Base-by-base conservation (phyloP, 768 basidiomycete species). In the Lentinula detonsa region DNA sequence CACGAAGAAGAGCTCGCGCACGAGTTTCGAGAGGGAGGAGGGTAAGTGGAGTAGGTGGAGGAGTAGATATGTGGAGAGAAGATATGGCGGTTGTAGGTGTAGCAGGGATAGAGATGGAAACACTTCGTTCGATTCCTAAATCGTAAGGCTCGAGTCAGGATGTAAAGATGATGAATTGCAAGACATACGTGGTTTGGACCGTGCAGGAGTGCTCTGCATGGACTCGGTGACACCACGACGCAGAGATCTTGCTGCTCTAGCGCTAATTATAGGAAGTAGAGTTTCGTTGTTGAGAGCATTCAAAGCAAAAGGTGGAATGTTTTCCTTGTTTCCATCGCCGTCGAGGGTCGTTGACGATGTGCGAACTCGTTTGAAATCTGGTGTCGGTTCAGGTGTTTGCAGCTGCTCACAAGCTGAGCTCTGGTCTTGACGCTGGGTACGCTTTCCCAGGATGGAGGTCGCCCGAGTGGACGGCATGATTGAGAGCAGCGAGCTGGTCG, bases 301-400 rank as follows among this genome's bases (percentile, higher is more conserved):
- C 35, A 68, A 64, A 50, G 71, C 72, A 64, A 81, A 78, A 1
- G 89, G 89, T n/a, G 88, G 86, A 16, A 90, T 78, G 65, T 91
- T 91, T 71, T 91, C 89, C 75, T 91, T 91, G 72, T 91, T 91
- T 23, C 78, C 75, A 55, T 85, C 83, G 45, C 80, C 83, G 62
- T 86, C 85, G 18, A 79, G 57, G 35, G 70, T 62, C 5, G 71
- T 71, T 15, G 70, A 68, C 15, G 81, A 78, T 16, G 79, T 82
- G 57, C 84, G 81, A 48, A 80, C 73, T 58, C 89, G 87, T 74
- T 91, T 91, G 39, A 82, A 76, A 65, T 80, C 82, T 18, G 88
- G 88, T 7, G 83, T 85, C 34, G 77, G 73, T 63, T 88, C 85
- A 5, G 88, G 87, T 0, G 87, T 86, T 63, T 76, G 80, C 34